These are phyloP conservation scores for Acanthamoeba healyi DNA, from an alignment of 208 protist species.

Conservation along the genomic window DNA sequence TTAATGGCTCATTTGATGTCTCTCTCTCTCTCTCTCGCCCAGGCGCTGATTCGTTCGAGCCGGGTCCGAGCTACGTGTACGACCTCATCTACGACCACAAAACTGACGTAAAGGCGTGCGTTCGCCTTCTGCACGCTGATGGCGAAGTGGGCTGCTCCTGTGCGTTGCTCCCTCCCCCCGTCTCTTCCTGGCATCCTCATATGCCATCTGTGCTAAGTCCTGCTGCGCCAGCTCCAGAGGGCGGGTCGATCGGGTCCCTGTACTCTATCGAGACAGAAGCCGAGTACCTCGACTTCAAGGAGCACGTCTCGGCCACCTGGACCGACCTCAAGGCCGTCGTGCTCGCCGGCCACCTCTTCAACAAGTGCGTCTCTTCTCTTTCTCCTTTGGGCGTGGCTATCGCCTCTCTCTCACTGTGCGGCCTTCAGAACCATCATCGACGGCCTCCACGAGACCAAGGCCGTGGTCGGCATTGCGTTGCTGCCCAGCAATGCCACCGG, in stretches of 20 bases:
- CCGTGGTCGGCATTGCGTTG: neutral
- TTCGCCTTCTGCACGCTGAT: neutral
- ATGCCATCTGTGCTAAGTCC: neutral
- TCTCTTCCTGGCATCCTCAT: neutral
- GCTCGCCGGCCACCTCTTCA: constrained; percentile 52
- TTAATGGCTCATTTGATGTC: neutral
- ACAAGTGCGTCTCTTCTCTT: neutral
- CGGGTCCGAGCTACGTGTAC: constrained; percentile 44
- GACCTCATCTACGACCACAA: constrained; percentile 55
- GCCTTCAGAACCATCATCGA: constrained; percentile 44
- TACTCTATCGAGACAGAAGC: constrained; percentile 15
- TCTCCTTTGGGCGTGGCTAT: neutral
- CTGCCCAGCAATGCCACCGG: constrained; percentile 41
- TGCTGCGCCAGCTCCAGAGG: neutral
- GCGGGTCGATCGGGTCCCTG: neutral
- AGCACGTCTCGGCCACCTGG: neutral
- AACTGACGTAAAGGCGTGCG: neutral
- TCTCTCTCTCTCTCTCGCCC: too few species aligned
- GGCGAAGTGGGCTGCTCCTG: constrained; percentile 60
- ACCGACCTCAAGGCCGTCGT: constrained; percentile 59
- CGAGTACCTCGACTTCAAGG: constrained; percentile 25
- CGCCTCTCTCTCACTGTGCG: neutral
- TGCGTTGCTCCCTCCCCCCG: neutral
- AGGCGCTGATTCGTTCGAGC: constrained; percentile 7
- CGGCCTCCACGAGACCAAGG: constrained; percentile 25